Evolutionary conservation across 306 rosid species (phyloP).

Genomic region (Albizia julibrissin): DNA sequence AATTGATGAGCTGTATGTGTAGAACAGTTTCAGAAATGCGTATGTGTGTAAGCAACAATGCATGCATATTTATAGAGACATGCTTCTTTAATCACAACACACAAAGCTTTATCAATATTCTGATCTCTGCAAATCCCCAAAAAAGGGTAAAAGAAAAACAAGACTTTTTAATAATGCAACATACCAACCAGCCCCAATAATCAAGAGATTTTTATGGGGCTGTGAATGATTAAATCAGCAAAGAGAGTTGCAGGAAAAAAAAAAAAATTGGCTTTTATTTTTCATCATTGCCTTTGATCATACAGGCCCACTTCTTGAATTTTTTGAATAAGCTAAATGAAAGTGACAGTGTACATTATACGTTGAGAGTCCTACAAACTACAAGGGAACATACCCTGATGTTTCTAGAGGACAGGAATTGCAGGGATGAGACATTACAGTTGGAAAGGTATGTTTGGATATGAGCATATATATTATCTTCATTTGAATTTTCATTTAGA

Average conservation of each 20-base stretch:
- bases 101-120: conserved; percentile 28
- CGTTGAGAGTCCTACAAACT: background rate
- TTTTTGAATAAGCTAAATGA: conserved; percentile 12
- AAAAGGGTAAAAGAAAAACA: background rate
- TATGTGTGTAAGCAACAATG: conserved; percentile 32
- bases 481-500: background rate
- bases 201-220: conserved; percentile 1
- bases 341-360: background rate
- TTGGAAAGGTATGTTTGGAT: conserved; percentile 51
- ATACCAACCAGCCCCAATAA: conserved; percentile 23
- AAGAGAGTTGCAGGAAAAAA: conserved; percentile 9
- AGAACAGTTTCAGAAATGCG: conserved; percentile 16
- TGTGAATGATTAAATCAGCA: background rate
- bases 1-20: conserved; percentile 6
- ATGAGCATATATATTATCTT: conserved; percentile 28
- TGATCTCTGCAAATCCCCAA: conserved; percentile 27
- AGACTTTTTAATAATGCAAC: background rate
- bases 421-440: conserved; percentile 45
- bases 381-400: conserved; percentile 24
- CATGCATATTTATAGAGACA: conserved; percentile 43
- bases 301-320: conserved; percentile 21
- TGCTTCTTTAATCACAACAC: conserved; percentile 18
- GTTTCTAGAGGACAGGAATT: conserved; percentile 29
- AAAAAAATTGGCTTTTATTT: conserved; percentile 6
- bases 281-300: conserved; percentile 30